Base-by-base conservation (phyloP, 371 early-diverging fungal genomes). In the Mucor indicus region DNA sequence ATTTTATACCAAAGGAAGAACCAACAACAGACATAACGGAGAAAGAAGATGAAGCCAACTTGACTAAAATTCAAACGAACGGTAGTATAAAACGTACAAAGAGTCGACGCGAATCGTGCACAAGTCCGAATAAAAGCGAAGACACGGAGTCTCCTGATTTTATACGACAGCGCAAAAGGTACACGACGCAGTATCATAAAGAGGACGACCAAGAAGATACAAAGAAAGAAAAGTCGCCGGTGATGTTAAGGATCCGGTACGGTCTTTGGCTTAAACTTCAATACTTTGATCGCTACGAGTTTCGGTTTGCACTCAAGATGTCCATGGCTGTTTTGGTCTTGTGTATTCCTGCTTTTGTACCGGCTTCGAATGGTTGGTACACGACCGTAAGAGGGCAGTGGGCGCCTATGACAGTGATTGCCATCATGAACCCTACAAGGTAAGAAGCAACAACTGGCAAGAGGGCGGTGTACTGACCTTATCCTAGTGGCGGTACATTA, bases 271-370 rank as follows among this genome's bases (percentile, higher is more conserved):
- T 58, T 17, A 24, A 23, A 0, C 25, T 77, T 1, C 80, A 76
- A 21, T 67, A 60, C 3, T 48, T 76, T 21, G 69, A 62, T 20
- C 67, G 65, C 1, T 76, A 79, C 30, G 79, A 80, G 30, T 70
- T 77, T 57, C 75, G 75, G 40, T 80, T 77, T 67, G 75, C 75
- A 3, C 55, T 83, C 57, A 83, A 83, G 56, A 79, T 83, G 79
- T 79, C 77, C 1, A 41, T 50, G 1, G 79, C 77, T 6, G 68
- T 80, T 2, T 44, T 71, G 0, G 43, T 75, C 1, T 52, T 80
- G 36, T 63, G 66, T 36, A 22, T 79, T 3, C 78, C 76, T 38
- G 72, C 83, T 0, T 83, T 73, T 60, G 39, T 83, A 3, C 63
- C 72, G 1, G 62, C 68, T 21, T 75, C 68, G 12, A 51, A 47